Evolutionary conservation across 2,329 filamentous ascomycete genomes (phyloP), one percentile per base, ranked within the genome.

Genomic region (Colletotrichum caudatum): DNA sequence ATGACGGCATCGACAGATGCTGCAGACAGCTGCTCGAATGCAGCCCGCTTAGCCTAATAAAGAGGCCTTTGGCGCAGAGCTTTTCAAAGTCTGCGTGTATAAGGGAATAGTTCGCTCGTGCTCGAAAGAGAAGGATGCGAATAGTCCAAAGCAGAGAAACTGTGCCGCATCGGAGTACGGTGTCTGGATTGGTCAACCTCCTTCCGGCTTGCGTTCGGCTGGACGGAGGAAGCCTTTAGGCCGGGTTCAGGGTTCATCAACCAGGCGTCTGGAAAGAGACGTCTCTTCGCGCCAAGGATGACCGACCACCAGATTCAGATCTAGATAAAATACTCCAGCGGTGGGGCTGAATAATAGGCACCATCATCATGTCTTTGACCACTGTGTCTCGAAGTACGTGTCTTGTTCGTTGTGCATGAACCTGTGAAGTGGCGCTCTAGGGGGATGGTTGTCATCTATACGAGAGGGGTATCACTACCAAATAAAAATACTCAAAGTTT

Each of bases 401-500:
- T 37, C 23, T 65, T 39, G n/a, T 46, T 60, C 11, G 11, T 54
- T 14, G 16, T 66, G 37, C 8, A 54, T 61, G 12, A 53, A 33
- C 44, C 46, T 60, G 37, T 23, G 29, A 37, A 54, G 37, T 37
- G 20, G 16, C 23, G 46, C 35, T 64, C 60, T 69, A 72, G 69
- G 69, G 26, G 23, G 44, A 41, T 59, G 51, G 9, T 46, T 48
- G 48, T 64, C n/a, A 23, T 64, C 46, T 56, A 48, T 33, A n/a
- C 23, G 37, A 41, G 35, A 64, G 39, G 64, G 69, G 65, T 72
- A 72, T 72, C 69, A 72, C 65, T 72, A 56, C 35, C 26, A 33
- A 50, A 37, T 72, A 72, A 60, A 29, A 54, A 9, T 68, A 29
- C 26, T 33, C 20, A 18, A 18, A n/a, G 11, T 12, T 33, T 29